Base-by-base conservation (phyloP, 805 yeast genomes). In the Starmerella gropengiesseri region DNA sequence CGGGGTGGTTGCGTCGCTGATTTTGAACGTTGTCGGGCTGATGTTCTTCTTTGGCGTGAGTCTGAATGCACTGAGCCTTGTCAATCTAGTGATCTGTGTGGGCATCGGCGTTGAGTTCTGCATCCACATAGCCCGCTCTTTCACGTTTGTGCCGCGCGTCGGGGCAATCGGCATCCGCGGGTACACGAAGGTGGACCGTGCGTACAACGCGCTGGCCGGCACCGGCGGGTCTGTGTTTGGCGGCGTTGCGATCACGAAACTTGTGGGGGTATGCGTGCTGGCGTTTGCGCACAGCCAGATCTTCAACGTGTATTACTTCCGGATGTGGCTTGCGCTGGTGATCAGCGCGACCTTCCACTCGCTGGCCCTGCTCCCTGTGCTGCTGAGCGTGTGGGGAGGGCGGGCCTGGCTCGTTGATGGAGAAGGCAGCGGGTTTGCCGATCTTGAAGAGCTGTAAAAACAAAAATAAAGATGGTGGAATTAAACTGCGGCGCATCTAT, bases 21-120 rank as follows among this genome's bases (percentile, higher is more conserved):
- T 87, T 49, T 63, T 75, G 27, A 76, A 81, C 57, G 77, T 89
- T 44, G 84, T 82, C 2, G 96, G 94, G 0, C 66, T 79, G 11
- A 78, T 89, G 86, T 72, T 78, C 0, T 13, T 80, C 5, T 77
- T 85, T 75, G 71, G 69, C 0, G 78, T 89, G 20, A 73, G 89
- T 1, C 67, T 89, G 37, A 89, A 89, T 58, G 97, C 95, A 0
- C 84, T 89, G 3, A 76, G 89, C 46, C 66, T 91, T 48, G 97
- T 91, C 16, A 89, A 89, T 54, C 68, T 89, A 43, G 71, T 91
- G 27, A 89, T 89, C n/a, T 89, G 96, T 59, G 77, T 81, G 3
- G 98, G 98, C 0, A 65, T 89, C 28, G 87, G 91, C 2, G 95
- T 91, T 27, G 98, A 91, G 61, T 91, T 89, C 58, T 85, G 95